Conservation (phyloP, 768 basidiomycete genomes). For the Tricholoma hemisulphureum region DNA sequence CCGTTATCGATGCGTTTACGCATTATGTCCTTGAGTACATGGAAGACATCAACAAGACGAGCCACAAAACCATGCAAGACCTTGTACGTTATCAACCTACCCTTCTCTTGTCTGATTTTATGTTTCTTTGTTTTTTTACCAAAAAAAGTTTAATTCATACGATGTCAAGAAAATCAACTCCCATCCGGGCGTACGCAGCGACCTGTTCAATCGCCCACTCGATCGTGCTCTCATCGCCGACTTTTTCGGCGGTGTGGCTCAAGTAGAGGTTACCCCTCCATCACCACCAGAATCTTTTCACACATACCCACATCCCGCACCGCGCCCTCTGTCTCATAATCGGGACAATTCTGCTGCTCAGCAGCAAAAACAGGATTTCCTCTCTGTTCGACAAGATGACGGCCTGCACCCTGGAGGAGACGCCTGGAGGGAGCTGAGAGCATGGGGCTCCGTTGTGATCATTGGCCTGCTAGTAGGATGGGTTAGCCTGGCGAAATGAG, state of each 20-base stretch:
- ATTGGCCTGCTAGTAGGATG: conserved; percentile 31
- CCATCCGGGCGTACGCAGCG: conserved; percentile 84
- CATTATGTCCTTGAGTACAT: conserved; percentile 90
- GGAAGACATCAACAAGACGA: conserved; percentile 92
- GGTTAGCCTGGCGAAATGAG: conserved; percentile 21
- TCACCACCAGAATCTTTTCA: neutral
- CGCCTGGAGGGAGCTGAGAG: conserved; percentile 14
- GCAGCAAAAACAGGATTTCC: neutral
- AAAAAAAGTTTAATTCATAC: conserved; percentile 88
- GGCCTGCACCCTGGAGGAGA: neutral
- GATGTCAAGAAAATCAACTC: conserved; percentile 75
- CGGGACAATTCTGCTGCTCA: neutral
- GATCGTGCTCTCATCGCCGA: conserved; percentile 67
- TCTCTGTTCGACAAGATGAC: neutral
- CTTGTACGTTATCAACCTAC: conserved; percentile 52
- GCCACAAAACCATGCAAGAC: conserved; percentile 73
- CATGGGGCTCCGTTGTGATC: conserved; percentile 30
- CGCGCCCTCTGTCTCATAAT: neutral
- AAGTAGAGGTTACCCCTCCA: conserved; percentile 60
- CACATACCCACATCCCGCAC: neutral
- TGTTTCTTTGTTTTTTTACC: conserved; percentile 2
- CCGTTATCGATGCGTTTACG: conserved; percentile 93
- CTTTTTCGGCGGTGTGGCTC: conserved; percentile 86
- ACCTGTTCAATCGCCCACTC: conserved; percentile 72
- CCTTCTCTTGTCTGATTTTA: neutral